Base-by-base conservation (phyloP, 306 rosid species). In the Vicia villosa region DNA sequence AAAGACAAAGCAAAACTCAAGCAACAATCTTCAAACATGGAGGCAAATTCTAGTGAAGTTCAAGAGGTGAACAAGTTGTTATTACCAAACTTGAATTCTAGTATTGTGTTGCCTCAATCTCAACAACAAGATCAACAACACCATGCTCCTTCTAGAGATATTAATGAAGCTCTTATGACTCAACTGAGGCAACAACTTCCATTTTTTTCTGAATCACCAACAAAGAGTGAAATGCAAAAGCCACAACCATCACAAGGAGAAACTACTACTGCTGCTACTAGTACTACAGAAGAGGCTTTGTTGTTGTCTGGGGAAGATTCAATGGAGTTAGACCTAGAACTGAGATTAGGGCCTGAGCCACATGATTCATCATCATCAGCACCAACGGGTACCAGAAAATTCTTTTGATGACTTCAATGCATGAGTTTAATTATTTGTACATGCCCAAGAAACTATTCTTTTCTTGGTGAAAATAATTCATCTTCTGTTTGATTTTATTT, bases 1-100 rank as follows among this genome's bases (percentile, higher is more conserved):
- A 89, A 84, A 77, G 90, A 92, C 70, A 92, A 92, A 55, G 95
- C 90, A 47, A 87, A 81, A 74, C 84, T 87, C 80, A 89, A 83
- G 80, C 87, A 81, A 80, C 91, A 81, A 79, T 63, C 75, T 16
- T 52, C 71, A 19, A 54, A 54, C 62, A 32, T 77, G 67, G 76
- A 76, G 34, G 28, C 16, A 10, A 63, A 41, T 20, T 20, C 50
- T 21, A 52, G 59, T 63, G 30, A 10, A 26, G 51, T 6, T 56
- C 59, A 41, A 55, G 68, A 74, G 4, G 28, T 1, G 20, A 59
- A 6, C 43, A 41, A 32, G 16, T 46, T 46, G 28, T 13, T 56
- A 56, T 56, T 56, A 30, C 41, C 45, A 75, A 63, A 37, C 11
- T 73, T 40, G 77, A 73, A 63, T 70, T 24, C 55, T 75, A 74